Base-by-base conservation (phyloP, 2,329 filamentous ascomycete species). In the Leptographium flavum region DNA sequence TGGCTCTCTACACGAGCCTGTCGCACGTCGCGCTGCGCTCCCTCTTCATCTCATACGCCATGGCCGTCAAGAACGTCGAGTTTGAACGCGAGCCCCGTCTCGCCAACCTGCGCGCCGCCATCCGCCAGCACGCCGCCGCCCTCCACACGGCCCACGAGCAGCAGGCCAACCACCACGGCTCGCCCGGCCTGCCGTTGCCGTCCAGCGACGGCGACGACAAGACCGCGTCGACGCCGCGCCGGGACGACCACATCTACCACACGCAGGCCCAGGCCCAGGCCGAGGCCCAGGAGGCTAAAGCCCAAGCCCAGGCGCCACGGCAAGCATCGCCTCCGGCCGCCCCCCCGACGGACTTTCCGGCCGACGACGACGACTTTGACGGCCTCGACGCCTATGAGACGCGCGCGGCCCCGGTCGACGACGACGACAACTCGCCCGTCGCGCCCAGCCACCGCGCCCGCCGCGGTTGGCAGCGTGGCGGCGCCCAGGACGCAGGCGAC, bases 351-450 rank as follows among this genome's bases (percentile, higher is more conserved):
- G 10, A 7, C 27, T 7, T 7, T 15, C 33, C 33, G 33, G 10
- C 19, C 33, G 37, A 47, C 14, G 45, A 30, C 9, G 28, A 25
- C 25, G 45, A 45, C 31, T 38, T 25, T 17, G 35, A 45, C 39
- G 33, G 8, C 9, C 31, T 45, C 1, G 45, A 9, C 13, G 13
- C 32, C n/a, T 10, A 25, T 9, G 22, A n/a, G n/a, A n/a, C n/a
- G n/a, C n/a, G n/a, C 19, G 45, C 46, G 8, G 27, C 27, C 38
- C 32, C 42, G 14, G 44, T 9, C 27, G 25, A 13, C 19, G 23
- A 47, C 22, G 53, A 54, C 47, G 51, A 55, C 10, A 47, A 45
- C 5, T 55, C 54, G 19, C 54, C 54, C 11, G 41, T 52, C 3
- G 35, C 53, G 4, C 43, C 49, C 2, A 14, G 46, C 1, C 31